A percentile compares a stretch with the other conserved stretches of the same genome.
Evolutionary conservation across 2,329 filamentous ascomycete genomes (phyloP).

Genomic region (Ceratocystis papillata): DNA sequence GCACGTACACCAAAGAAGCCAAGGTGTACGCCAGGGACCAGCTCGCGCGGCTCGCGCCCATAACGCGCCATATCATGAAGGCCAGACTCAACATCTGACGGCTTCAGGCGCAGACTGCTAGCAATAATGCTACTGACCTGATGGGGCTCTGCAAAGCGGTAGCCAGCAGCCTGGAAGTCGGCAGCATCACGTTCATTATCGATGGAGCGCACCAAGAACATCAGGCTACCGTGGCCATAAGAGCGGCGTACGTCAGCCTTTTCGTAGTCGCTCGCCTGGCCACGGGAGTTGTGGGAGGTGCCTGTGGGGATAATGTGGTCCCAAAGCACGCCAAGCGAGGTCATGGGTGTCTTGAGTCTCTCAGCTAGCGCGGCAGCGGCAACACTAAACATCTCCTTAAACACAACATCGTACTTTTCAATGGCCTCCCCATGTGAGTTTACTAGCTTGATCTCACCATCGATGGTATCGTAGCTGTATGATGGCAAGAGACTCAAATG

Average conservation of each 20-base stretch:
- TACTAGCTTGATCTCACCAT: slow-evolving; percentile 37
- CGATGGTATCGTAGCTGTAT: slow-evolving; percentile 30
- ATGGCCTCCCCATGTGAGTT: slow-evolving; percentile 48
- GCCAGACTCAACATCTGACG: slow-evolving; percentile 48
- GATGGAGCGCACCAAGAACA: slow-evolving; percentile 64
- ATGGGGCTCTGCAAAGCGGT: slow-evolving; percentile 60
- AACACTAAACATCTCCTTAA: slow-evolving; percentile 74
- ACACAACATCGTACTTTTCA: slow-evolving; percentile 61
- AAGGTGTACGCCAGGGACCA: slow-evolving; percentile 45
- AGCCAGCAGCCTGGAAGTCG: slow-evolving; percentile 56
- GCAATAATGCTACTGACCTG: slow-evolving; percentile 60
- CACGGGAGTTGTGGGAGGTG: neutral
- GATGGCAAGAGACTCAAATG: slow-evolving; percentile 50
- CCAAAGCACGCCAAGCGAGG: slow-evolving; percentile 58
- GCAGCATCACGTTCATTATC: slow-evolving; percentile 43
- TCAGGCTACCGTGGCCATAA: slow-evolving; percentile 49
- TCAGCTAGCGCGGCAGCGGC: slow-evolving; percentile 64
- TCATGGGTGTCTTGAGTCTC: slow-evolving; percentile 51
- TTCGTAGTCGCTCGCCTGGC: slow-evolving; percentile 32
- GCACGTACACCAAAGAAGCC: slow-evolving; percentile 49
- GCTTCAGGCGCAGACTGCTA: slow-evolving; percentile 62
- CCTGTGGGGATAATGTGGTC: slow-evolving; percentile 61
- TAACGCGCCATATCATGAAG: slow-evolving; percentile 56
- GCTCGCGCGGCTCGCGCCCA: slow-evolving; percentile 37
- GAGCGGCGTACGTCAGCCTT: slow-evolving; percentile 31